These are phyloP conservation scores for Incumbomyces lentus DNA, from an alignment of 2,329 filamentous ascomycete species.

Conservation along the genomic window DNA sequence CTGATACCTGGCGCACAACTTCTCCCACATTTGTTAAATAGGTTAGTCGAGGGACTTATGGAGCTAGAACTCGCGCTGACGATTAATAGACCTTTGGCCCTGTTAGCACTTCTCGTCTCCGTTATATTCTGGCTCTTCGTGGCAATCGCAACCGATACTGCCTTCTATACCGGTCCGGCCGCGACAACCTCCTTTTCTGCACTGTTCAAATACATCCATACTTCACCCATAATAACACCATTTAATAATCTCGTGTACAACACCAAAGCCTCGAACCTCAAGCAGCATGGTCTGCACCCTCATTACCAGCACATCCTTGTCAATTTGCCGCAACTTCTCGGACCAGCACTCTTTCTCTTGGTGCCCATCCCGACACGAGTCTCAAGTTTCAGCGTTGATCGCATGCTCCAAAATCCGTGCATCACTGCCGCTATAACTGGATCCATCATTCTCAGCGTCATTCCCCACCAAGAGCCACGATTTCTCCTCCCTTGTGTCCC, in stretches of 20 bases:
- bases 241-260: constrained; percentile 73
- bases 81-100: constrained; percentile 42
- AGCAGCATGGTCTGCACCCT: constrained; percentile 65
- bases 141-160: constrained; percentile 73
- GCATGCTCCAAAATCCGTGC: constrained; percentile 25
- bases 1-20: constrained; percentile 73
- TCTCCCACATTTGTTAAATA: constrained; percentile 73
- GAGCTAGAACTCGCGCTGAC: neutral
- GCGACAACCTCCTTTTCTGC: constrained; percentile 28
- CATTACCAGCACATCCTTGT: constrained; percentile 66
- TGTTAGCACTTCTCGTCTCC: constrained; percentile 55
- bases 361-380: constrained; percentile 31
- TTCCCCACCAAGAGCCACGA: constrained; percentile 43
- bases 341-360: constrained; percentile 55
- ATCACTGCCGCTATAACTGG: constrained; percentile 35
- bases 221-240: constrained; percentile 60
- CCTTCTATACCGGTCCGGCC: constrained; percentile 55
- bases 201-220: constrained; percentile 44
- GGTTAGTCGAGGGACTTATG: constrained; percentile 37
- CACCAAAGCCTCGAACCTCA: constrained; percentile 57
- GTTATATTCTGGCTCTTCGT: constrained; percentile 58
- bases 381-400: constrained; percentile 21
- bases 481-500: constrained; percentile 43
- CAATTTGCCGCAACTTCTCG: constrained; percentile 62
- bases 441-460: constrained; percentile 33